phyloP scores from a whole-genome alignment of 2,329 filamentous ascomycete genomes.

The Aspergillus alliaceus region DNA sequence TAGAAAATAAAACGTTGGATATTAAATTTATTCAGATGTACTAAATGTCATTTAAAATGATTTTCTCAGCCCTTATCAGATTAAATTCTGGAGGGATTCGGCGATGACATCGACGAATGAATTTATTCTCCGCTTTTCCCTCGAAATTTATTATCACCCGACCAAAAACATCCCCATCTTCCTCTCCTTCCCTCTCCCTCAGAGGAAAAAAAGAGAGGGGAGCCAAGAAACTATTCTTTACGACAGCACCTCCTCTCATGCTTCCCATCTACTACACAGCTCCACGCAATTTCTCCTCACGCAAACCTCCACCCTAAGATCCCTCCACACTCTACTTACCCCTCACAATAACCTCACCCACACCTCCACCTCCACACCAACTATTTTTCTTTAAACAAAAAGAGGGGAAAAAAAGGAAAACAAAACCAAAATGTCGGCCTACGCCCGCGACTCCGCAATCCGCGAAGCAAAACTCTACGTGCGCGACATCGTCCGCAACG shows the following conservation, averaged over 20 bases:
- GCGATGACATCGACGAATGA: conserved; percentile 15
- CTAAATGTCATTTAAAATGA: too few species aligned
- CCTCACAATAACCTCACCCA: not conserved
- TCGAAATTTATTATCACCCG: not conserved
- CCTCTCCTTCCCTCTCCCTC: not conserved
- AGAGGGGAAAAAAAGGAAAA: not conserved
- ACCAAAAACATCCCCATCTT: conserved; percentile 6
- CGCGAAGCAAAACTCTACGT: conserved; percentile 43
- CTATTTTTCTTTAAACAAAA: too few species aligned
- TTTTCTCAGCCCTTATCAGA: not conserved
- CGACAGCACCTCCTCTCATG: too few species aligned
- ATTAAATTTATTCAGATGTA: too few species aligned
- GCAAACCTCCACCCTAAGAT: not conserved
- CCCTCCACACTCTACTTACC: too few species aligned
- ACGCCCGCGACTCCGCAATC: conserved; percentile 40
- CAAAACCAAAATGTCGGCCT: conserved; percentile 17
- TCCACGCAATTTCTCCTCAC: not conserved
- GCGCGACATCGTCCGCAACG: conserved; percentile 41
- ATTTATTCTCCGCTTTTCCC: conserved; percentile 1
- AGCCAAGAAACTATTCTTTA: too few species aligned
- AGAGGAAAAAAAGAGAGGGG: not conserved
- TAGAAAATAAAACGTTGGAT: too few species aligned
- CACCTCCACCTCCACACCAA: not conserved
- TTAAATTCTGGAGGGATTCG: not conserved
- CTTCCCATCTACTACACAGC: too few species aligned